A percentile compares a stretch with the other conserved stretches of the same genome.
Conservation (phyloP, 306 rosid genomes). For the Mimosa pudica region DNA sequence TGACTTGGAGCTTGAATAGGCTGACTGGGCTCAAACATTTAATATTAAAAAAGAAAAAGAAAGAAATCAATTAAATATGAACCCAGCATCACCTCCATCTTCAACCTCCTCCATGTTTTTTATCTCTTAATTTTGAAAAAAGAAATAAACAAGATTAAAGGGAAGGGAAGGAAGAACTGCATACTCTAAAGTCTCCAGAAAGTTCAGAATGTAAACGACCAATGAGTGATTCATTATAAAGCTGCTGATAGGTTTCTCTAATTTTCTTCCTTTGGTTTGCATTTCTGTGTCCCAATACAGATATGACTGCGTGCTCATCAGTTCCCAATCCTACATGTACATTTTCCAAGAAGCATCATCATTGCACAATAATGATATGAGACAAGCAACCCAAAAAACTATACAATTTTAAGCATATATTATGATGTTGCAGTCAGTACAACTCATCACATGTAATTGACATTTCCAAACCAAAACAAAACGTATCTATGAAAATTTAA, state of each 20-base stretch:
- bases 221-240: slow-evolving; percentile 75
- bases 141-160: not conserved
- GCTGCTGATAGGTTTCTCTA: slow-evolving; percentile 72
- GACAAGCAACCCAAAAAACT: slow-evolving; percentile 32
- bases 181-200: slow-evolving; percentile 87
- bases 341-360: slow-evolving; percentile 27
- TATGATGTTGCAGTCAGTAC: not conserved
- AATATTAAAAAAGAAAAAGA: too few species aligned
- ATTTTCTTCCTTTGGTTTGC: slow-evolving; percentile 71
- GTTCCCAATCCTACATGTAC: slow-evolving; percentile 65
- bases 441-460: not conserved
- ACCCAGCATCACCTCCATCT: too few species aligned
- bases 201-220: slow-evolving; percentile 72
- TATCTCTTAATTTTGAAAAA: not conserved
- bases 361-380: not conserved
- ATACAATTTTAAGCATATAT: not conserved
- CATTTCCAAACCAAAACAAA: not conserved
- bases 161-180: slow-evolving; percentile 31
- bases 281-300: slow-evolving; percentile 79
- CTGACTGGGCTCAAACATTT: too few species aligned
- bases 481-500: not conserved
- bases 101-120: not conserved
- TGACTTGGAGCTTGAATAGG: too few species aligned
- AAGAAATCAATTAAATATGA: too few species aligned
- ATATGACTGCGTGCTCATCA: slow-evolving; percentile 58